Conservation (phyloP, 208 protist genomes). For the Vickermania spadyakhi region DNA sequence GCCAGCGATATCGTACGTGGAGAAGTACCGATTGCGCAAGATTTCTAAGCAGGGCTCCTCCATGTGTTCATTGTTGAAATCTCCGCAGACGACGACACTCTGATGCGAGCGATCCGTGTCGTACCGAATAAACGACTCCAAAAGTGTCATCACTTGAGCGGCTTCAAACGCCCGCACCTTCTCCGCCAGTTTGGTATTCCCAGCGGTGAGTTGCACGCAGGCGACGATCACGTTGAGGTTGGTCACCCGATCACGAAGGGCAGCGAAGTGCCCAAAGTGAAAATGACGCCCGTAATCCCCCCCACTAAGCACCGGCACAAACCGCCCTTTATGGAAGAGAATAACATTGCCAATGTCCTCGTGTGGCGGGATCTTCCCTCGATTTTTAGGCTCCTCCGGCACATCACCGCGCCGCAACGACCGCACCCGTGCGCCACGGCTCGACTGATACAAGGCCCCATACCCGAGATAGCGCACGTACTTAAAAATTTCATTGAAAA, state of each 20-base stretch:
- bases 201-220: conserved; percentile 69
- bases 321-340: conserved; percentile 81
- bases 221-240: conserved; percentile 70
- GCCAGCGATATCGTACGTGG: conserved; percentile 74
- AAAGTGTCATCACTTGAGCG: conserved; percentile 43
- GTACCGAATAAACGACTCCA: conserved; percentile 46
- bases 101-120: conserved; percentile 58
- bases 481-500: conserved; percentile 48
- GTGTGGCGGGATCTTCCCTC: conserved; percentile 30
- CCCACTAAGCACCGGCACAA: conserved; percentile 69
- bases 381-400: conserved; percentile 15
- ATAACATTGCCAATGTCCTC: conserved; percentile 86
- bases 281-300: conserved; percentile 50
- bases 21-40: conserved; percentile 56
- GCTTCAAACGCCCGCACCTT: conserved; percentile 45
- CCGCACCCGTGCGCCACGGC: conserved; percentile 45
- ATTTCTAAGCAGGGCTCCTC: conserved; percentile 73
- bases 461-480: conserved; percentile 73
- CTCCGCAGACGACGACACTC: conserved; percentile 52
- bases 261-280: conserved; percentile 67
- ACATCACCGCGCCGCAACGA: conserved; percentile 47
- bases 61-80: conserved; percentile 65
- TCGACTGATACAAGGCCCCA: conserved; percentile 71
- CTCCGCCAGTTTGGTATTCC: conserved; percentile 36
- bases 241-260: conserved; percentile 70